Conservation (phyloP, 2,329 filamentous ascomycete species). For the Phaeophleospora eucalypticola region DNA sequence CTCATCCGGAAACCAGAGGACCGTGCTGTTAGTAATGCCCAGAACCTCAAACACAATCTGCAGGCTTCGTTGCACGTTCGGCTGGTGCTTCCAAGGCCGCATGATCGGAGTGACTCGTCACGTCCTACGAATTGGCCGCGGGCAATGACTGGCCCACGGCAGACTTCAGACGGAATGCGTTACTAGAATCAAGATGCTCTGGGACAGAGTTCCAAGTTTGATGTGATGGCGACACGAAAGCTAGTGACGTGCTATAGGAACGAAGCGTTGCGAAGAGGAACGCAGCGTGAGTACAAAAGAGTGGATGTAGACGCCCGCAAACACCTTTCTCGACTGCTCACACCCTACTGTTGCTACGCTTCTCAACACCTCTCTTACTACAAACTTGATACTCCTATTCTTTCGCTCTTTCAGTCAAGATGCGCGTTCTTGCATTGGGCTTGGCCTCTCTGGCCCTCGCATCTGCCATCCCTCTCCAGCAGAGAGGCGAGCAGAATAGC, state of each 20-base stretch:
- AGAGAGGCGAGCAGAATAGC: background rate
- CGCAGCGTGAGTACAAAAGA: background rate
- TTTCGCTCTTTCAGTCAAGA: background rate
- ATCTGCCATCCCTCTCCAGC: background rate
- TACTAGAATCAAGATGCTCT: background rate
- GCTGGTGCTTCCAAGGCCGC: background rate
- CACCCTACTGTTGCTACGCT: too few species aligned
- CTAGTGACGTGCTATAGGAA: background rate
- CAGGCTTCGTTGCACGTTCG: background rate
- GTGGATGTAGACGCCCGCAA: background rate
- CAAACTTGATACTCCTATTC: background rate
- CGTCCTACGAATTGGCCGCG: background rate
- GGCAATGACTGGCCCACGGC: background rate
- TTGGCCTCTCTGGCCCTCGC: background rate
- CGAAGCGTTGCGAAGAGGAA: background rate
- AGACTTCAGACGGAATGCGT: background rate
- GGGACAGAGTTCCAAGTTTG: background rate
- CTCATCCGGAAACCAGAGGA: background rate
- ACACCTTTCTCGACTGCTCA: too few species aligned
- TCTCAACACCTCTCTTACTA: too few species aligned
- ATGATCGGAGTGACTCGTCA: background rate
- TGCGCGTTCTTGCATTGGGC: background rate
- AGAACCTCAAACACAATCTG: background rate
- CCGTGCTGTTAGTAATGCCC: background rate
- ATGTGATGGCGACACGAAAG: background rate